These are phyloP conservation scores for Magnolia officinalis DNA, from an alignment of 164 flowering plant species.

Conservation along the genomic window DNA sequence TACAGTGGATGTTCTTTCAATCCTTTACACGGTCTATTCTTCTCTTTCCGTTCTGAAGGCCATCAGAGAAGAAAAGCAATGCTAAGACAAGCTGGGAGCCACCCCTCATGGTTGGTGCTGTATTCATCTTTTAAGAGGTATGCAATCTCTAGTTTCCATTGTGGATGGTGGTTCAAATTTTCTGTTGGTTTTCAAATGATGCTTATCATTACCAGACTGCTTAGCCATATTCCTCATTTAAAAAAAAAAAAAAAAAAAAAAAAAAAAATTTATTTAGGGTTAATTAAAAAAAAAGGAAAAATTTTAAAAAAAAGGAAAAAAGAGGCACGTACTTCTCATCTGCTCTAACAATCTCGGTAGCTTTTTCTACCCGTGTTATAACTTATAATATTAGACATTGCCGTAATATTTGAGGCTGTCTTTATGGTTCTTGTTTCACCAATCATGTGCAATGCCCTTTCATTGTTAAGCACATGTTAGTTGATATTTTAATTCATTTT, in stretches of 20 bases:
- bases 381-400: too few relatives aligned
- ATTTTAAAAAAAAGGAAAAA: too few relatives aligned
- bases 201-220: neutral
- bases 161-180: neutral
- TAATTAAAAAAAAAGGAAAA: too few relatives aligned
- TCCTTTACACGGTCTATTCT: neutral
- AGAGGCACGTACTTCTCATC: too few relatives aligned
- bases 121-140: neutral
- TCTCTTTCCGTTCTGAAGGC: constrained; percentile 4
- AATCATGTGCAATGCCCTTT: neutral
- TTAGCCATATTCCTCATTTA: neutral
- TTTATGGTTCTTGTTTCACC: too few relatives aligned
- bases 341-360: too few relatives aligned
- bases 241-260: too few relatives aligned
- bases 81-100: neutral
- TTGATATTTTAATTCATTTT: neutral
- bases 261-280: too few relatives aligned
- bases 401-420: too few relatives aligned
- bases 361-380: too few relatives aligned
- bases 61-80: neutral
- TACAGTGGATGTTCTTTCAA: too few relatives aligned
- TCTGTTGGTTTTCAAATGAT: neutral
- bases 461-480: neutral
- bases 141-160: neutral
- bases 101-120: neutral